Conservation (phyloP, 257 asterid species). For the Nicotiana otophora region DNA sequence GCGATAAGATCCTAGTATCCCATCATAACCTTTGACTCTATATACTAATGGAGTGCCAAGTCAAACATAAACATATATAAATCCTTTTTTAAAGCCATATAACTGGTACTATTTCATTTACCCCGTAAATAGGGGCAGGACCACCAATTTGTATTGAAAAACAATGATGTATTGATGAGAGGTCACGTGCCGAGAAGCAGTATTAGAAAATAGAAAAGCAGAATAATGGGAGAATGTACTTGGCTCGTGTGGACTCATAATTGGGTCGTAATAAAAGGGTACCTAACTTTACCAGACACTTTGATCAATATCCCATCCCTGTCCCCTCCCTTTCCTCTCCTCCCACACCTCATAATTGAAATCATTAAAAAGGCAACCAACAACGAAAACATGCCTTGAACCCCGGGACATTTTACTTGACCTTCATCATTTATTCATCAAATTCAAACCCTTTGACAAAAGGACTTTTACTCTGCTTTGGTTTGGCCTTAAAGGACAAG, state of each 20-base stretch:
- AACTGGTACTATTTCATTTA: no score
- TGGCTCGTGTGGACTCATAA: constrained; percentile 59
- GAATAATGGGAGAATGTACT: constrained; percentile 51
- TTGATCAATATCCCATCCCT: constrained; percentile 32
- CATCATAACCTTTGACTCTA: no score
- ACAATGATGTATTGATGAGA: neutral
- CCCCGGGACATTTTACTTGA: constrained; percentile 32
- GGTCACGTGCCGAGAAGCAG: constrained; percentile 14
- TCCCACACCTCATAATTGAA: constrained; percentile 21
- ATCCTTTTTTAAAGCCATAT: no score
- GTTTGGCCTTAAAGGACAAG: no score
- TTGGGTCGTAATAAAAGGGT: constrained; percentile 45
- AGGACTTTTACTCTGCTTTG: no score
- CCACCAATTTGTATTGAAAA: no score
- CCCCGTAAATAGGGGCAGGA: no score
- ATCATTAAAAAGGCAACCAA: constrained; percentile 29
- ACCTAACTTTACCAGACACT: constrained; percentile 57
- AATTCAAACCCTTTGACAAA: no score
- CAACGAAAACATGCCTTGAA: constrained; percentile 52
- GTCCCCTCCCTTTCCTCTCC: constrained; percentile 12
- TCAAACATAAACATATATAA: no score
- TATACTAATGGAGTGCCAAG: no score
- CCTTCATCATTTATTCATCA: no score
- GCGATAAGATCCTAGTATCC: no score
- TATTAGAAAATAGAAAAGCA: constrained; percentile 6